phyloP scores from a whole-genome alignment of 495 filamentous ascomycete genomes.

The Xylaria bambusicola region DNA sequence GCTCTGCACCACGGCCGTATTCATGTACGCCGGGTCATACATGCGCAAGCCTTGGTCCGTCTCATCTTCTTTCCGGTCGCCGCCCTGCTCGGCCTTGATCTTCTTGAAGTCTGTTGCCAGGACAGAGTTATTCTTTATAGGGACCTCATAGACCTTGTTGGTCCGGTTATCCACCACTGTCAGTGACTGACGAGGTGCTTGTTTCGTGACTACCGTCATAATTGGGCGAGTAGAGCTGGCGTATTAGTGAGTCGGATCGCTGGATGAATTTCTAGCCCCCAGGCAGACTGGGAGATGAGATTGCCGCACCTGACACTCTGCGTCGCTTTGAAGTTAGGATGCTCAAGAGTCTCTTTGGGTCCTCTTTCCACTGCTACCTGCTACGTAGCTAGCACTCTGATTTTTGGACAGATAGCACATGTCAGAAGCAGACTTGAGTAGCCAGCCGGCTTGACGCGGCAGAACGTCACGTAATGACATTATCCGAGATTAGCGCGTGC shows the following conservation, averaged over 20 bases:
- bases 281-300: neutral
- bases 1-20: slow-evolving; percentile 54
- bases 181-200: slow-evolving; percentile 29
- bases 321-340: no score
- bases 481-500: slow-evolving; percentile 6
- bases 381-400: neutral
- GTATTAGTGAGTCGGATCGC: neutral
- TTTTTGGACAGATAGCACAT: neutral
- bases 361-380: neutral
- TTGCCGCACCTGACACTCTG: no score
- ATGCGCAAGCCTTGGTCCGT: slow-evolving; percentile 46
- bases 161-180: slow-evolving; percentile 55
- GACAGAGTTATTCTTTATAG: slow-evolving; percentile 52
- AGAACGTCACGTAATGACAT: slow-evolving; percentile 7
- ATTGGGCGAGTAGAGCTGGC: neutral
- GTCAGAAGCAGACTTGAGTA: slow-evolving; percentile 16
- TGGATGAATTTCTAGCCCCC: neutral
- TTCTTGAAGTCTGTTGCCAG: slow-evolving; percentile 50
- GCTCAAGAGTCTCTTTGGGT: no score
- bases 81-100: slow-evolving; percentile 38
- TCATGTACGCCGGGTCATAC: slow-evolving; percentile 56
- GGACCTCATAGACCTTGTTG: slow-evolving; percentile 49
- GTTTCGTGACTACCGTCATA: slow-evolving; percentile 25
- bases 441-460: neutral
- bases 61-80: slow-evolving; percentile 26